Percentiles rank a stretch among this genome's conserved stretches.
Conservation (phyloP, 768 basidiomycete species). For the Tremella mesenterica region DNA sequence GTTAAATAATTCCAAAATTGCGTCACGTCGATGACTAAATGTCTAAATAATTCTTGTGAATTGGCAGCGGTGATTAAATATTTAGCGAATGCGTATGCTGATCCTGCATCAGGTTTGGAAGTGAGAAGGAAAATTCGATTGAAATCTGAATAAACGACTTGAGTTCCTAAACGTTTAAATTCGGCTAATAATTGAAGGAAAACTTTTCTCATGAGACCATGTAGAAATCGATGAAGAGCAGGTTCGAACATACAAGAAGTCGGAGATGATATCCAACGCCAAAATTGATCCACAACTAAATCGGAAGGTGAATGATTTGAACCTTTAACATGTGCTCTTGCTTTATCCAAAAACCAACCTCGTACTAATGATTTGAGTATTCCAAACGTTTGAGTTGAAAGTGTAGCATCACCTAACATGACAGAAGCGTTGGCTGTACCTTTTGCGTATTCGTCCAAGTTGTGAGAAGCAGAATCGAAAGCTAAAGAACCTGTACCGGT, state of each 20-base stretch:
- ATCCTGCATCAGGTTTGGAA: slow-evolving; percentile 81
- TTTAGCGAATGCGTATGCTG: slow-evolving; percentile 88
- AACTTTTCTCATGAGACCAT: slow-evolving; percentile 94
- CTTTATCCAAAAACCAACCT: slow-evolving; percentile 71
- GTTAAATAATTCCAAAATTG: slow-evolving; percentile 87
- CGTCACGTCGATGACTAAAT: slow-evolving; percentile 74
- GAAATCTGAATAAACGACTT: slow-evolving; percentile 89
- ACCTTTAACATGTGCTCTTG: slow-evolving; percentile 59
- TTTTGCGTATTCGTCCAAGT: slow-evolving; percentile 76
- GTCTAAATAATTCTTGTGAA: slow-evolving; percentile 89
- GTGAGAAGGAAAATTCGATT: slow-evolving; percentile 82
- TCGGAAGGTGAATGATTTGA: slow-evolving; percentile 53
- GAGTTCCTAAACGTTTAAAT: slow-evolving; percentile 86
- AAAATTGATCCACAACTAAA: slow-evolving; percentile 75
- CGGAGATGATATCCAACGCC: slow-evolving; percentile 88
- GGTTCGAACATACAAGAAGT: slow-evolving; percentile 83
- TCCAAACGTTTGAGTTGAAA: slow-evolving; percentile 76
- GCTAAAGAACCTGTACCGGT: slow-evolving; percentile 78
- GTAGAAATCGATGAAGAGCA: slow-evolving; percentile 81
- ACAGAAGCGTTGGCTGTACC: slow-evolving; percentile 60
- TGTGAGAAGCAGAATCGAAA: slow-evolving; percentile 86
- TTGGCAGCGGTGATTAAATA: slow-evolving; percentile 90
- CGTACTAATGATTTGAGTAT: slow-evolving; percentile 82
- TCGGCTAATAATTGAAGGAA: slow-evolving; percentile 95
- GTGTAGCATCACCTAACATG: slow-evolving; percentile 76